Evolutionary conservation across 805 yeast species (phyloP).

Genomic region (Starmerella stigmatis): DNA sequence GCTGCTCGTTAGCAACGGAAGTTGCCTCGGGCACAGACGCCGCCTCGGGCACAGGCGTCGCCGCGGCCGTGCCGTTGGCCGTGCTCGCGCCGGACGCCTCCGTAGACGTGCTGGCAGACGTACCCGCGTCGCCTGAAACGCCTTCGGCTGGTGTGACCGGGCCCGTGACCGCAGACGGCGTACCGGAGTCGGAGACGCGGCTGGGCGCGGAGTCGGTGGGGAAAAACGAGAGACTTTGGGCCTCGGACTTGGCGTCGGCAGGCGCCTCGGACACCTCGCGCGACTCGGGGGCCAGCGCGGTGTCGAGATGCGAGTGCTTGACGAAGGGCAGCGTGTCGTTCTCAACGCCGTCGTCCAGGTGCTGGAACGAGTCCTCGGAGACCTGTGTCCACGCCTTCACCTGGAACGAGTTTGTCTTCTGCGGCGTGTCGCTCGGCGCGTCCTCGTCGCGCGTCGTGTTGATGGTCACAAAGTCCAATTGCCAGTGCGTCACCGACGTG

Average conservation of each 20-base stretch:
- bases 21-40: too few relatives aligned
- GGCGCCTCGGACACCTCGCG: slow-evolving; percentile 11
- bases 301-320: slow-evolving; percentile 15
- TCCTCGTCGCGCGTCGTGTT: slow-evolving; percentile 22
- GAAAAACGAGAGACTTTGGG: not conserved
- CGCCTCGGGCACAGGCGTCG: too few relatives aligned
- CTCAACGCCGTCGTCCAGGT: slow-evolving; percentile 32
- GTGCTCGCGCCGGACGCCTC: too few relatives aligned
- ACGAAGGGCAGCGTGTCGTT: slow-evolving; percentile 39
- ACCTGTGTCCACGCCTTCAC: slow-evolving; percentile 23
- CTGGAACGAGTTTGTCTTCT: slow-evolving; percentile 27
- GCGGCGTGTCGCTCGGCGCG: slow-evolving; percentile 25
- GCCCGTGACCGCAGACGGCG: not conserved
- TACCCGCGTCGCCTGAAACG: not conserved
- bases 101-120: not conserved
- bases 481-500: slow-evolving; percentile 22
- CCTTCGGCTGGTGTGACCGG: not conserved
- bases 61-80: too few relatives aligned
- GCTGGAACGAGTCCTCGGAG: slow-evolving; percentile 20
- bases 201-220: not conserved
- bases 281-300: slow-evolving; percentile 9
- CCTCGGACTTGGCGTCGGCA: not conserved
- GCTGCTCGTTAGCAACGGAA: too few relatives aligned
- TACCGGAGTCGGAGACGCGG: not conserved
- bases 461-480: slow-evolving; percentile 16